Percentiles rank a stretch among this genome's conserved stretches.
Evolutionary conservation across 2,329 filamentous ascomycete genomes (phyloP).

Genomic region (Fusarium compactum): DNA sequence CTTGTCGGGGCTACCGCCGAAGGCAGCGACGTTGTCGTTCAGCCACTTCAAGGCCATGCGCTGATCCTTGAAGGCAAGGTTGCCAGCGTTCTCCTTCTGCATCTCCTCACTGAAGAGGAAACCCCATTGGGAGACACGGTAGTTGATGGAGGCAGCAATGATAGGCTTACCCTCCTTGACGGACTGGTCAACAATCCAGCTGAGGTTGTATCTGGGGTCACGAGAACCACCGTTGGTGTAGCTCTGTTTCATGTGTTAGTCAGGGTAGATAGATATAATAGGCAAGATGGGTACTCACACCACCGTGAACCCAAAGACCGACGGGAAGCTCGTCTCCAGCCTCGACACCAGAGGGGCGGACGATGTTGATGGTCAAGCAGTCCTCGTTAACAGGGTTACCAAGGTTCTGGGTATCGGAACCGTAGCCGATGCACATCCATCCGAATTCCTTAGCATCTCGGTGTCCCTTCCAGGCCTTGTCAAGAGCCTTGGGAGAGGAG

Average conservation of each 20-base stretch:
- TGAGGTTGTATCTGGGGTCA: constrained; percentile 68
- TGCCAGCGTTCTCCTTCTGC: constrained; percentile 58
- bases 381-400: constrained; percentile 43
- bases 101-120: constrained; percentile 63
- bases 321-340: constrained; percentile 63
- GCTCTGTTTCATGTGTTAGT: constrained; percentile 36
- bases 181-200: constrained; percentile 66
- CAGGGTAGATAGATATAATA: neutral
- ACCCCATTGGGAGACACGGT: constrained; percentile 64
- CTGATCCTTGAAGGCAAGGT: constrained; percentile 65
- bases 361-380: constrained; percentile 45
- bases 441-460: constrained; percentile 61
- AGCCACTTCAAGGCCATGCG: constrained; percentile 63
- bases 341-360: constrained; percentile 43
- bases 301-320: constrained; percentile 69
- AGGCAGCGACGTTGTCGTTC: constrained; percentile 62
- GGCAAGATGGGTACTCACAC: constrained; percentile 33
- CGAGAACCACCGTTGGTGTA: constrained; percentile 43
- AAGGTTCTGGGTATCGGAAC: constrained; percentile 49
- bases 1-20: constrained; percentile 60
- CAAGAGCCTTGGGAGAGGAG: constrained; percentile 61
- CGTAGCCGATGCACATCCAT: constrained; percentile 64
- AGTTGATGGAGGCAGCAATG: constrained; percentile 64
- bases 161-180: constrained; percentile 61
- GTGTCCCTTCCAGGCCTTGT: constrained; percentile 56